Evolutionary conservation across 116 monocot species (phyloP).

Genomic region (Iris pallida): DNA sequence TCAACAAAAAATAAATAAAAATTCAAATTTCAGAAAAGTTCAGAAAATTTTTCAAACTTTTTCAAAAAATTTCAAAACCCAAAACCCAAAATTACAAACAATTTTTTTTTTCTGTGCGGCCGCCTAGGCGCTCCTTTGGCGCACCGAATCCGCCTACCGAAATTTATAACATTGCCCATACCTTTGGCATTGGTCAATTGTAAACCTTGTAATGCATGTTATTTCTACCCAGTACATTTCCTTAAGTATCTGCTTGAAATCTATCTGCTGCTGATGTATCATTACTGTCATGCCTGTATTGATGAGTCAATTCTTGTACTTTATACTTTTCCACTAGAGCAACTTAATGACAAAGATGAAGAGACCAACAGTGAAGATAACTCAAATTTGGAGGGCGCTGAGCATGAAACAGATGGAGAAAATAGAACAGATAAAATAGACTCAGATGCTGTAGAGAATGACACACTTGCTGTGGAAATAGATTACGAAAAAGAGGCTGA

Average conservation of each 20-base stretch:
- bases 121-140: too few relatives aligned
- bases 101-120: too few relatives aligned
- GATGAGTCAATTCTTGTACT: background rate
- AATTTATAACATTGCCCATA: too few relatives aligned
- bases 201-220: too few relatives aligned
- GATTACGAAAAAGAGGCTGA: conserved; percentile 56
- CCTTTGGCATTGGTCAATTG: too few relatives aligned
- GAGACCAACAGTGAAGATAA: conserved; percentile 27
- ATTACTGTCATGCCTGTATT: background rate
- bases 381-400: conserved; percentile 10
- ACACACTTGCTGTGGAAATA: conserved; percentile 14
- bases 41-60: too few relatives aligned
- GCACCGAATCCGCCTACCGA: too few relatives aligned
- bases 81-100: too few relatives aligned
- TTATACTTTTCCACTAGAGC: conserved; percentile 17
- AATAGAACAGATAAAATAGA: conserved; percentile 10
- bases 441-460: conserved; percentile 9
- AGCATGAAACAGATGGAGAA: conserved; percentile 13
- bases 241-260: background rate
- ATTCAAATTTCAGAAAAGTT: too few relatives aligned
- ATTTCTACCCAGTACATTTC: too few relatives aligned
- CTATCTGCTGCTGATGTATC: background rate
- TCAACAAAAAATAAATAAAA: too few relatives aligned
- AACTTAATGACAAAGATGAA: conserved; percentile 21
- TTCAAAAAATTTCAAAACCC: too few relatives aligned